Percentiles rank a stretch among this genome's conserved stretches.
Conservation (phyloP, 495 filamentous ascomycete genomes). For the Neurospora sp. region DNA sequence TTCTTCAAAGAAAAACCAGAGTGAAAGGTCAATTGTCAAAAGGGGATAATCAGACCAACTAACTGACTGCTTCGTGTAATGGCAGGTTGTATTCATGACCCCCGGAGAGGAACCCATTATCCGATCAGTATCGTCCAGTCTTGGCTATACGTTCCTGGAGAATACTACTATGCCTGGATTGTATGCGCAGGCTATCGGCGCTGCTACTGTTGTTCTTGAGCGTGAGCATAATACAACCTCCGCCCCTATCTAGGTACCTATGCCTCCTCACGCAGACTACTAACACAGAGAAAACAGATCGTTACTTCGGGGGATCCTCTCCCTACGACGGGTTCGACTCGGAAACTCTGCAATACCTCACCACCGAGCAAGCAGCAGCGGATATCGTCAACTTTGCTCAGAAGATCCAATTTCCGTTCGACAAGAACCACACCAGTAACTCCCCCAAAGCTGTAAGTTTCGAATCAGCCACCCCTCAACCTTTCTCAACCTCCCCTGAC, state of each 20-base stretch:
- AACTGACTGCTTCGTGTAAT: not conserved
- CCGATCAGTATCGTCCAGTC: slow-evolving; percentile 21
- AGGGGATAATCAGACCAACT: too few species aligned
- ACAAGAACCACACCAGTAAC: slow-evolving; percentile 34
- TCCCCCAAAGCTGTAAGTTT: slow-evolving; percentile 15
- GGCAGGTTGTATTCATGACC: slow-evolving; percentile 43
- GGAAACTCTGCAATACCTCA: slow-evolving; percentile 50
- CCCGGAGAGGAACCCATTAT: slow-evolving; percentile 45
- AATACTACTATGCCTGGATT: slow-evolving; percentile 41
- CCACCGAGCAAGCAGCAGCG: slow-evolving; percentile 47
- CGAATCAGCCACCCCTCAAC: not conserved
- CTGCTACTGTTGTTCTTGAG: slow-evolving; percentile 47
- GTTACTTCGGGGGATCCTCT: slow-evolving; percentile 52
- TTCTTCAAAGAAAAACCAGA: not conserved
- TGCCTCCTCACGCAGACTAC: too few species aligned
- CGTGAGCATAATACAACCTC: slow-evolving; percentile 5
- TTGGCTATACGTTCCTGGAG: slow-evolving; percentile 33
- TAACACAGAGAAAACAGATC: slow-evolving; percentile 23
- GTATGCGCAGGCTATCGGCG: slow-evolving; percentile 43
- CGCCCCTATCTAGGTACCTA: too few species aligned
- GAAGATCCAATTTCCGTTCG: slow-evolving; percentile 47
- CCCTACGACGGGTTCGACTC: slow-evolving; percentile 46
- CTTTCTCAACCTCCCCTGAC: not conserved
- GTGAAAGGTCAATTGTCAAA: not conserved
- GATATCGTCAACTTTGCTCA: slow-evolving; percentile 55